Base-by-base conservation (phyloP, 768 basidiomycete species). In the Auricularia sp. region DNA sequence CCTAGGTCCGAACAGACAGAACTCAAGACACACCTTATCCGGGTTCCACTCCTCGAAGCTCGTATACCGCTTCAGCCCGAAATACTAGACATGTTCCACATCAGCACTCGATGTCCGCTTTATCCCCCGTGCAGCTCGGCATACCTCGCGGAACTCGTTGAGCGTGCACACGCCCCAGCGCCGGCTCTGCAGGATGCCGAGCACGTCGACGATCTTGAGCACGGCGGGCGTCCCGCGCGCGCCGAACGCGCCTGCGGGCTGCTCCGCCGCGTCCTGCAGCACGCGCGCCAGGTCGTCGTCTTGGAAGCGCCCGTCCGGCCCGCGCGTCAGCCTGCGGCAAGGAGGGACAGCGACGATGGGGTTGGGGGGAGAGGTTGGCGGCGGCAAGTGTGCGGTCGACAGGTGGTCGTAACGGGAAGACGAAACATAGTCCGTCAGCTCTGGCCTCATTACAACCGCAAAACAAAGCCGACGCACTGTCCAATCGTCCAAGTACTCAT, bases 221-320 rank as follows among this genome's bases (percentile, higher is more conserved):
- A 79, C 82, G 62, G 82, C 80, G 0, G 89, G 90, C 61, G 81
- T 86, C 7, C 87, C 85, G n/a, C 85, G 80, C 5, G 89, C 89
- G 64, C 80, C 78, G 75, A 84, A 92, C 0, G 88, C 83, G 33
- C 82, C 81, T 0, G 89, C 87, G 10, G 79, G 75, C 35, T 74
- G 74, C 51, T 82, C 81, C 0, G 86, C 90, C 33, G 87, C 84
- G 67, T 83, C 73, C 56, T 86, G 84, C 66, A 91, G 72, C 62
- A 90, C 78, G 7, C 76, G 72, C 1, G 89, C 87, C 3, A 92
- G 76, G 59, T 88, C 85, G 6, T 73, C 77, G 67, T 91, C 87
- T 21, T 77, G 74, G 74, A 91, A 93, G 5, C 77, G 75, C n/a
- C 83, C 83, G 63, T 80, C 74, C 3, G 73, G 59, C 39, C 76